These are phyloP conservation scores for Haematococcus sp. DNA, from an alignment of 139 green algal genomes.

Conservation along the genomic window DNA sequence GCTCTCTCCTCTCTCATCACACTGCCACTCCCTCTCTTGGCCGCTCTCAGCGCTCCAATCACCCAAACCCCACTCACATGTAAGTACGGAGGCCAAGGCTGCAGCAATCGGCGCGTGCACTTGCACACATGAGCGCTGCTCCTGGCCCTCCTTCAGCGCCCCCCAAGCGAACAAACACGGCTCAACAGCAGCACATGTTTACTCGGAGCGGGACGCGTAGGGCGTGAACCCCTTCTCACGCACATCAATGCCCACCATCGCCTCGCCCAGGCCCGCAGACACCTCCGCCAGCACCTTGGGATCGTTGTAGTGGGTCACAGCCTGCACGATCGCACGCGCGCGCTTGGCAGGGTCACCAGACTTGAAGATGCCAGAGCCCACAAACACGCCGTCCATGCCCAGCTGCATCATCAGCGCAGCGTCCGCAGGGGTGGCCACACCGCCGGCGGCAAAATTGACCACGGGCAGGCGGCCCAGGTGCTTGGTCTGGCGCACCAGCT, in stretches of 20 bases:
- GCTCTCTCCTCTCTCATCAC: no score
- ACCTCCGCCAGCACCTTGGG: constrained; percentile 93
- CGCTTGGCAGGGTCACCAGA: constrained; percentile 87
- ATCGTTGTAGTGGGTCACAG: constrained; percentile 99
- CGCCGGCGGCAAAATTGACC: constrained; percentile 99
- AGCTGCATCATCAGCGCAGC: constrained; percentile 99
- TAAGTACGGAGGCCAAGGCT: no score
- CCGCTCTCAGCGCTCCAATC: no score
- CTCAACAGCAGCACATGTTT: no score
- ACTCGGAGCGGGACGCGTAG: constrained; percentile 87
- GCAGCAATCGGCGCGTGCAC: no score
- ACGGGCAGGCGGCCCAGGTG: constrained; percentile 90
- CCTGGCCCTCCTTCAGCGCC: no score
- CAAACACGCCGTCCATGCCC: constrained; percentile 98
- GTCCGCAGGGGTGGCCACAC: constrained; percentile 97
- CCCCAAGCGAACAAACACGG: no score
- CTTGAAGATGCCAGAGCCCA: constrained; percentile 99
- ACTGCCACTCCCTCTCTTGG: no score
- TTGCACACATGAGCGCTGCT: no score
- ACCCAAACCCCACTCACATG: no score
- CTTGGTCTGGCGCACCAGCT: constrained; percentile 92
- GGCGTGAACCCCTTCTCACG: constrained; percentile 78
- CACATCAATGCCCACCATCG: constrained; percentile 98
- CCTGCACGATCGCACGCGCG: constrained; percentile 95
- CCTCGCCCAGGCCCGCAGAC: constrained; percentile 83